These are phyloP conservation scores for Nothopassalora personata DNA, from an alignment of 2,329 filamentous ascomycete species.

Conservation along the genomic window DNA sequence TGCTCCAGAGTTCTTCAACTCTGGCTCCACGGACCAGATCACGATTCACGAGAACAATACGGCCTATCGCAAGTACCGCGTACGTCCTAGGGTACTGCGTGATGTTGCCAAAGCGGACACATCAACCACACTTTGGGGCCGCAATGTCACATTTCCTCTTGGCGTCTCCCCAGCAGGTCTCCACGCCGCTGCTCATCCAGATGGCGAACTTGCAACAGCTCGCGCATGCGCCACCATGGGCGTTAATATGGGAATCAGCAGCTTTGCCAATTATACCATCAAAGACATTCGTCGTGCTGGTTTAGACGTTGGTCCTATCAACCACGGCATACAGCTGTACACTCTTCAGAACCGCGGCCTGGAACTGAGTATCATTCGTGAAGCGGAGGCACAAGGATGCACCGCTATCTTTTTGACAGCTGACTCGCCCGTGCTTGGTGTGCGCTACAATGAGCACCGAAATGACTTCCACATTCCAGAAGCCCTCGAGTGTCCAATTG, in stretches of 20 bases:
- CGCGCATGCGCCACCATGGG: constrained; percentile 42
- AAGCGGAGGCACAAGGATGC: constrained; percentile 39
- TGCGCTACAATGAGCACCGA: constrained; percentile 50
- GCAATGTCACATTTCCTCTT: constrained; percentile 43
- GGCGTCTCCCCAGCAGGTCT: constrained; percentile 49
- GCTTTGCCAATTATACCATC: constrained; percentile 42
- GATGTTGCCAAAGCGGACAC: constrained; percentile 37
- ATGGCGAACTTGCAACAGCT: constrained; percentile 47
- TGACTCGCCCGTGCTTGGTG: constrained; percentile 51
- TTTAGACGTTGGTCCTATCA: constrained; percentile 34
- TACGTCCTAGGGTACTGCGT: constrained; percentile 33
- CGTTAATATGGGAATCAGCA: constrained; percentile 46
- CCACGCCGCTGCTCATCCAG: constrained; percentile 47
- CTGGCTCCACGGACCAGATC: constrained; percentile 51
- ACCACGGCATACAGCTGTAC: constrained; percentile 53
- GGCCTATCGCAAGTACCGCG: constrained; percentile 44
- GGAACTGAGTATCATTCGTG: constrained; percentile 37
- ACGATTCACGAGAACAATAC: constrained; percentile 51
- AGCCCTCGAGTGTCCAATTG: constrained; percentile 20
- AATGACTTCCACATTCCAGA: constrained; percentile 43
- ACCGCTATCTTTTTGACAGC: constrained; percentile 53
- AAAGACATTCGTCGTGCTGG: constrained; percentile 42
- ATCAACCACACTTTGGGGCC: constrained; percentile 42
- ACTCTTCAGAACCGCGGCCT: constrained; percentile 47
- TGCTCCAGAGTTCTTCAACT: constrained; percentile 51